Percentiles rank a stretch among this genome's conserved stretches.
phyloP scores from a whole-genome alignment of 1,284 basidiomycete species.

The Chiua sp. region DNA sequence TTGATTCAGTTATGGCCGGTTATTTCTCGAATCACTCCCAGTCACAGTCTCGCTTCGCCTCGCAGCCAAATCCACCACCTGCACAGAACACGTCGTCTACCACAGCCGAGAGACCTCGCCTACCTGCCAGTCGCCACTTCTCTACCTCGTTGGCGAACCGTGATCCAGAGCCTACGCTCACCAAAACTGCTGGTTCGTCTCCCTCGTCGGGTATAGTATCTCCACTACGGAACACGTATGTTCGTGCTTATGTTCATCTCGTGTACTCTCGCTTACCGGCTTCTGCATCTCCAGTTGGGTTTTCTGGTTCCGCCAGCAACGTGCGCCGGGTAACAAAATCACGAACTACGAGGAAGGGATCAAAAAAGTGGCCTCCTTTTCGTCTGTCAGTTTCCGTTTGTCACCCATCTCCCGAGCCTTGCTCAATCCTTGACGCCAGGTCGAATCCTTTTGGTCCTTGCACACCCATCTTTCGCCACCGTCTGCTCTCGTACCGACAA shows the following conservation, averaged over 20 bases:
- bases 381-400: constrained; percentile 58
- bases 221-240: constrained; percentile 85
- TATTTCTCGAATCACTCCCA: constrained; percentile 85
- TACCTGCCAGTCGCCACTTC: constrained; percentile 72
- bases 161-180: constrained; percentile 36
- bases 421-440: constrained; percentile 43
- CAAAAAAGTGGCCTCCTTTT: constrained; percentile 80
- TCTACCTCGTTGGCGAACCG: constrained; percentile 63
- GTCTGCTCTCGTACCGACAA: constrained; percentile 74
- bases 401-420: background rate
- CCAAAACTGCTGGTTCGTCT: constrained; percentile 19
- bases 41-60: constrained; percentile 68
- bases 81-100: constrained; percentile 29
- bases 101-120: constrained; percentile 44
- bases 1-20: constrained; percentile 47
- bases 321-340: constrained; percentile 79
- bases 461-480: constrained; percentile 82
- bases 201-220: constrained; percentile 50
- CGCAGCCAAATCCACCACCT: constrained; percentile 51
- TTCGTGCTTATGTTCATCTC: constrained; percentile 41
- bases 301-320: constrained; percentile 87
- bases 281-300: constrained; percentile 63
- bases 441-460: constrained; percentile 86
- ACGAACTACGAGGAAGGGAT: constrained; percentile 87
- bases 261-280: constrained; percentile 18